Base-by-base conservation (phyloP, 2,329 filamentous ascomycete species). In the Hypoxylon sp. region DNA sequence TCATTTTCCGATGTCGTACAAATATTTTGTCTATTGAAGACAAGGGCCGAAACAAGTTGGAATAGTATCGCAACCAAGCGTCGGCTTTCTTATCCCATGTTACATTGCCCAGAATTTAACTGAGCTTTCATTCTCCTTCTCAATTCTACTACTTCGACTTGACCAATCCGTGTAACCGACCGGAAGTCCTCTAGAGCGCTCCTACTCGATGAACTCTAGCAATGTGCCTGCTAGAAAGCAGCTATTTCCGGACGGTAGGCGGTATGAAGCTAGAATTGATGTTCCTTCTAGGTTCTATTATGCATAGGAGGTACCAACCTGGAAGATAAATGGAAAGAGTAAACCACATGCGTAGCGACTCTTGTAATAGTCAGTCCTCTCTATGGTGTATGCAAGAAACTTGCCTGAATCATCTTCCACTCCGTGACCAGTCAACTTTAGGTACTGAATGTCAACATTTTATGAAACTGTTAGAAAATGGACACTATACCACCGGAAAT, bases 401-500 rank as follows among this genome's bases (percentile, higher is more conserved):
- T 25, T 25, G 53, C 7, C 7, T 25, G 22, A 8, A n/a, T 13
- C 44, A 31, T 20, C 14, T 13, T 48, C 30, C 11, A 55, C 53
- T 30, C 17, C 55, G 20, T 20, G 20, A 54, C 33, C 42, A 48
- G 27, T 22, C 55, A 48, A 22, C 17, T 20, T 27, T 5, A 27
- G 25, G 25, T 48, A 31, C 17, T 44, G 25, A 22, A 33, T 20
- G 17, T 14, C 11, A 35, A 35, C 6, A 48, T 30, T 17, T 30
- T 56, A 46, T 20, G 17, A 53, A 44, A 17, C 37, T 44, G n/a
- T 58, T 27, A 27, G 6, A 58, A 27, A 20, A 64, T 68, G 61
- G 60, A 68, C 53, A 49, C 7, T n/a, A 14, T 60, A 44, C 48
- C 62, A 40, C 6, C 14, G 22, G 62, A 64, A 55, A 40, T 60